Conservation (phyloP, 225 moss, liverwort and hornwort genomes). For the Marchantia paleacea region DNA sequence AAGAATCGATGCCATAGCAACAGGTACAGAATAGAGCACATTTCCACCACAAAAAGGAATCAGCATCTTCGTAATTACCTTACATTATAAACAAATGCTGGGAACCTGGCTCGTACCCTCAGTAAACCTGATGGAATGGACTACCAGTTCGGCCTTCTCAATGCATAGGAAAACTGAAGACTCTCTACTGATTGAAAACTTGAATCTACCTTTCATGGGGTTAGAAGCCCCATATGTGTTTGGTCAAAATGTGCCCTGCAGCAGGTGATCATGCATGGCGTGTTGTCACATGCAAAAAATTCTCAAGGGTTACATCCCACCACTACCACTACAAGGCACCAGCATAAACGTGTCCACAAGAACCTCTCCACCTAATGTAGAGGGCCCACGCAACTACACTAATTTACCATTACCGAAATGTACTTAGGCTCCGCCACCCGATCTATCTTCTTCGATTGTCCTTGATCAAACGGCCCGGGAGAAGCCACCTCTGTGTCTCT, state of each 20-base stretch:
- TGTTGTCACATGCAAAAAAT: conserved; percentile 27
- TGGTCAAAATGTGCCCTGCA: conserved; percentile 19
- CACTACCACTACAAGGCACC: conserved; percentile 25
- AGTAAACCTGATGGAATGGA: neutral
- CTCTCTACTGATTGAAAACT: conserved; percentile 6
- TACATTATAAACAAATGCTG: conserved; percentile 22
- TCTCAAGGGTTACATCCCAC: conserved; percentile 20
- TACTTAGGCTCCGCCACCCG: conserved; percentile 23
- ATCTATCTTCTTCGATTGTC: conserved; percentile 22
- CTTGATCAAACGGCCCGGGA: conserved; percentile 29
- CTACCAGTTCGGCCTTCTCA: conserved; percentile 6
- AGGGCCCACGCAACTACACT: conserved; percentile 15
- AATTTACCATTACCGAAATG: conserved; percentile 34
- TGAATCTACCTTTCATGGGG: conserved; percentile 21
- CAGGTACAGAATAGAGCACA: too few species aligned
- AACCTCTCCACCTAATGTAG: neutral
- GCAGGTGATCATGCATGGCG: conserved; percentile 22
- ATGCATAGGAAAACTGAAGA: conserved; percentile 4
- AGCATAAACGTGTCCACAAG: conserved; percentile 16
- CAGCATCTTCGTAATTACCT: conserved; percentile 2
- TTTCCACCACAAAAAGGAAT: neutral
- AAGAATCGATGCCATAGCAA: too few species aligned
- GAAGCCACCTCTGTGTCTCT: conserved; percentile 13
- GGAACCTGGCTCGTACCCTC: neutral
- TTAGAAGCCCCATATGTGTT: conserved; percentile 16